Evolutionary conservation across 495 filamentous ascomycete species (phyloP).

Genomic region (Neurospora sp.): DNA sequence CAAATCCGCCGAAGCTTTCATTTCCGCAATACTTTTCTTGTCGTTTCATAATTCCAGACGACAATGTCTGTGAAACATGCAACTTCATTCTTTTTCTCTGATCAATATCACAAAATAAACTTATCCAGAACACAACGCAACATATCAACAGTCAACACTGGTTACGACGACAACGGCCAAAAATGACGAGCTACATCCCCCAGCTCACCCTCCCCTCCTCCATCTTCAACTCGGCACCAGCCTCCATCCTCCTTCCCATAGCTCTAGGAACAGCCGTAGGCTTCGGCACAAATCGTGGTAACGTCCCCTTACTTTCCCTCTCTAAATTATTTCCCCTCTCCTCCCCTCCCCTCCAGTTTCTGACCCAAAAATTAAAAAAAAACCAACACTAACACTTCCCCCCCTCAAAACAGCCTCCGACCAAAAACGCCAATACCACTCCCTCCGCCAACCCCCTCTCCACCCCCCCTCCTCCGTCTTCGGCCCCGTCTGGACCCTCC

Average conservation of each 20-base stretch:
- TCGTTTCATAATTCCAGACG: too few species aligned
- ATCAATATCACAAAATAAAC: too few species aligned
- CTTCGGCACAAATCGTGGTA: conserved; percentile 47
- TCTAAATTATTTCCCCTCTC: background rate
- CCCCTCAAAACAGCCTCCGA: conserved; percentile 30
- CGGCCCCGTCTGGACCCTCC: conserved; percentile 72
- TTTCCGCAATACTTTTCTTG: too few species aligned
- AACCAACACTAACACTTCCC: conserved; percentile 19
- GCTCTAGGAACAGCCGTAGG: conserved; percentile 54
- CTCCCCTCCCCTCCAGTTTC: too few species aligned
- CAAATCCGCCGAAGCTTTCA: background rate
- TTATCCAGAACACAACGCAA: too few species aligned
- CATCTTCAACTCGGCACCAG: conserved; percentile 56
- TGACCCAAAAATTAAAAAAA: too few species aligned
- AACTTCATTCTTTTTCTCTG: too few species aligned
- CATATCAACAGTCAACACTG: background rate
- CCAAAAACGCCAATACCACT: conserved; percentile 49
- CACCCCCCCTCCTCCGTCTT: conserved; percentile 73
- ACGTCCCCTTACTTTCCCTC: background rate
- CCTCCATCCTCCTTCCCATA: conserved; percentile 60
- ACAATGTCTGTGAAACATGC: too few species aligned
- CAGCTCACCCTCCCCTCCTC: conserved; percentile 53
- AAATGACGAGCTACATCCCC: conserved; percentile 59
- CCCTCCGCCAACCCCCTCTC: conserved; percentile 69
- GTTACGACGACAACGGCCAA: conserved; percentile 7